Evolutionary conservation across 139 green algal species (phyloP), one percentile per base, ranked within the genome.

Genomic region (Pleodorina starrii): DNA sequence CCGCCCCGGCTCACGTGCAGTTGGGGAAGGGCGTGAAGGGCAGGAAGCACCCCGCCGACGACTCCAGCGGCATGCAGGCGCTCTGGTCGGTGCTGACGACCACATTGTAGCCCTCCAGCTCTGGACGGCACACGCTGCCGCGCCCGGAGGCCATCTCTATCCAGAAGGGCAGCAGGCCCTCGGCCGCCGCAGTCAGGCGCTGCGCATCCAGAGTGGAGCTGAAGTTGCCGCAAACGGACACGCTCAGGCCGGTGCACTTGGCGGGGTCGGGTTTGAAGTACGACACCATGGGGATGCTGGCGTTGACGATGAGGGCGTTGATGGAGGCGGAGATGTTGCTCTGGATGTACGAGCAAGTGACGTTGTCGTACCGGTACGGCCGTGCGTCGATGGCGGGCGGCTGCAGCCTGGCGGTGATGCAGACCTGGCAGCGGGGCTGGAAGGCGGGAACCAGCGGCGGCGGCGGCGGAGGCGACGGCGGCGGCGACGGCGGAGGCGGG

Each of bases 101-200:
- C 21, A 73, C 63, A 19, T 73, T 23, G 63, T 73, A 73, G 63
- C 63, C 63, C 21, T 73, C 63, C 63, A 73, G 63, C 19, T 73
- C 63, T 4, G 63, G 63, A 11, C 63, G n/a, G 63, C 63, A 73
- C 11, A 73, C 63, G 32, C 63, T 73, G 63, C 63, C 63, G 27
- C 63, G 21, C 32, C n/a, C n/a, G n/a, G 63, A 19, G 27, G 63
- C 63, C 19, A 35, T 16, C 63, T 32, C 63, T 36, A 35, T 73
- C 63, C 63, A 73, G 19, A 40, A 35, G 21, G 63, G 27, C 63
- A 73, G 27, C 63, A 73, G n/a, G 11, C 11, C 63, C 63, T 73
- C 16, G 19, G 63, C 63, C 27, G 21, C 2, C 21, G n/a, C 16
- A 11, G 29, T 36, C 25, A 73, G 29, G 27, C 32, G 63, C 63